Base-by-base conservation (phyloP, 176 grass and related monocot species). In the Carex parvula region DNA sequence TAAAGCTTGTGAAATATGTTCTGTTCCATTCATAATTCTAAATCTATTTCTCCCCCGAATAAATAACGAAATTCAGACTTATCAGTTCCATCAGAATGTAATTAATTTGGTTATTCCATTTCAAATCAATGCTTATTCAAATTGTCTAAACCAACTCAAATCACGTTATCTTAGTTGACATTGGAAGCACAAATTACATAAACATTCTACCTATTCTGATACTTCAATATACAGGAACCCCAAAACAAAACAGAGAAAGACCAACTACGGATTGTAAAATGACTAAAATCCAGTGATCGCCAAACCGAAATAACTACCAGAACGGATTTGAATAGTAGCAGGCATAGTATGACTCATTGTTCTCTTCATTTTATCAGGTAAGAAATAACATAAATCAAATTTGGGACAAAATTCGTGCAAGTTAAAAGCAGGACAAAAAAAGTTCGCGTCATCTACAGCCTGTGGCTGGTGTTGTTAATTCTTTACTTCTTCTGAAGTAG, bases 401-500 rank as follows among this genome's bases (percentile, higher is more conserved):
- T 29, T 30, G 46, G 71, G 5, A 75, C 46, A 56, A 33, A 57
- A 56, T 57, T 32, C 2, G 6, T 13, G 52, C 26, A 78, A 57
- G 26, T 78, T 78, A 32, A 78, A 78, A 78, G 52, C 71, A 78
- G 22, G 52, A 57, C 26, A 30, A 32, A 15, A 78, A 33, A 1
- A 33, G 24, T 32, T 55, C 0, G 73, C 21, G 13, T 78, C 73
- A 78, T 11, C 20, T 57, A 78, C 73, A 78, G 73, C 9, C 33
- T 77, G 6, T 78, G 52, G 73, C 48, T 78, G 15, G 52, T 32
- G 52, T 56, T 71, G 13, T 78, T 78, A 78, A 78, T 30, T 56
- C 52, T 78, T 57, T 57, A 56, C 73, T 78, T 56, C 73, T 30
- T 78, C 15, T 78, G 73, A 56, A 78, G 73, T 78, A 78, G 73